phyloP scores from a whole-genome alignment of 2,329 filamentous ascomycete species.

The Neoscytalidium dimidiatum region DNA sequence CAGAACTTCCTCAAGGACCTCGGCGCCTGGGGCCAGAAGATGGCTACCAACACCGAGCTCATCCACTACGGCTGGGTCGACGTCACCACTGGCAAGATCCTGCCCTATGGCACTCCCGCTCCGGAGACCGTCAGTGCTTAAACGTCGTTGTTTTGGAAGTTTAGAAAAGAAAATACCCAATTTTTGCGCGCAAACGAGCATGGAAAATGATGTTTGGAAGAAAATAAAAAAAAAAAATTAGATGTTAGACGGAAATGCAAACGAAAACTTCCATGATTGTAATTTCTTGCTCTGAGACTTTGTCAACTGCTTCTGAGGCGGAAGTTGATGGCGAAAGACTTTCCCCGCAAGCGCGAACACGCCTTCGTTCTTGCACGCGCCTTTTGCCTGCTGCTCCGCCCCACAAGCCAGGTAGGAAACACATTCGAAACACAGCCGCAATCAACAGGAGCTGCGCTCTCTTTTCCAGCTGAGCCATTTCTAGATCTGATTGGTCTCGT shows the following conservation, averaged over 20 bases:
- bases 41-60: slow-evolving; percentile 41
- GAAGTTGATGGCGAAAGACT: too few species aligned
- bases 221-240: not conserved
- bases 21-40: slow-evolving; percentile 44
- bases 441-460: too few species aligned
- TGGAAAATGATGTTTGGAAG: not conserved
- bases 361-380: too few species aligned
- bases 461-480: too few species aligned
- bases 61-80: slow-evolving; percentile 50
- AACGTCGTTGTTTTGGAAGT: not conserved
- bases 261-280: not conserved
- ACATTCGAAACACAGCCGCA: too few species aligned
- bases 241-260: not conserved
- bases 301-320: too few species aligned
- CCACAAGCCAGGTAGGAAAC: too few species aligned
- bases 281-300: too few species aligned
- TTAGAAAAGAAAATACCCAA: slow-evolving; percentile 6
- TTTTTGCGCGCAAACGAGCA: not conserved
- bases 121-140: not conserved
- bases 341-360: too few species aligned
- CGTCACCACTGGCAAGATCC: slow-evolving; percentile 36
- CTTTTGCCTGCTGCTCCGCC: too few species aligned
- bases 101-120: slow-evolving; percentile 37
- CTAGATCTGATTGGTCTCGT: too few species aligned
- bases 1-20: slow-evolving; percentile 53